A percentile compares a stretch with the other conserved stretches of the same genome.
Evolutionary conservation across 2,329 filamentous ascomycete species (phyloP).

Genomic region (Fusarium domesticum): DNA sequence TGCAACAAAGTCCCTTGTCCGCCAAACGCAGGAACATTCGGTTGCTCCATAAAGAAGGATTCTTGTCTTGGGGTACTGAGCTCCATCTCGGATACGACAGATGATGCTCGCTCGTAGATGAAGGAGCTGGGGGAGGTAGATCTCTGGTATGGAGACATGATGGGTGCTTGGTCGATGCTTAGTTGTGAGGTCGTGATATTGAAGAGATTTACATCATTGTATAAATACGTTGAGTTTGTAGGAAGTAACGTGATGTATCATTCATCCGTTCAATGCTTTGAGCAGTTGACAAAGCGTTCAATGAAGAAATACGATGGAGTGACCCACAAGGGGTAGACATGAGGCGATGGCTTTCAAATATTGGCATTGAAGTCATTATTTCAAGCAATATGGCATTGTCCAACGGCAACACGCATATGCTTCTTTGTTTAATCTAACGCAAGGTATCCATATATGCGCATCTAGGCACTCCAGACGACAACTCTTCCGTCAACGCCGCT

Average conservation of each 20-base stretch:
- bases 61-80: neutral
- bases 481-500: slow-evolving; percentile 81
- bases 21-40: neutral
- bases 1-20: neutral
- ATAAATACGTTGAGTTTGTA: neutral
- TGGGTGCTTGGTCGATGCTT: neutral
- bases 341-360: neutral
- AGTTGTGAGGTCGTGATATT: neutral
- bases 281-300: no score
- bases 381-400: neutral
- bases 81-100: neutral
- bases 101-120: slow-evolving; percentile 2
- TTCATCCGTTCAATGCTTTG: no score
- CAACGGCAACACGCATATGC: neutral
- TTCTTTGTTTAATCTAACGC: slow-evolving; percentile 3
- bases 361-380: neutral
- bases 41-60: neutral
- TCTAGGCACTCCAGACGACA: slow-evolving; percentile 71
- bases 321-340: no score
- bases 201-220: neutral
- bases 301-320: no score
- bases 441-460: slow-evolving; percentile 3
- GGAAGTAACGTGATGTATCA: no score
- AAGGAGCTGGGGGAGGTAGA: slow-evolving; percentile 2
- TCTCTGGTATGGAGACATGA: neutral